phyloP scores from a whole-genome alignment of 1,284 basidiomycete genomes.

The Bjerkandera adusta region DNA sequence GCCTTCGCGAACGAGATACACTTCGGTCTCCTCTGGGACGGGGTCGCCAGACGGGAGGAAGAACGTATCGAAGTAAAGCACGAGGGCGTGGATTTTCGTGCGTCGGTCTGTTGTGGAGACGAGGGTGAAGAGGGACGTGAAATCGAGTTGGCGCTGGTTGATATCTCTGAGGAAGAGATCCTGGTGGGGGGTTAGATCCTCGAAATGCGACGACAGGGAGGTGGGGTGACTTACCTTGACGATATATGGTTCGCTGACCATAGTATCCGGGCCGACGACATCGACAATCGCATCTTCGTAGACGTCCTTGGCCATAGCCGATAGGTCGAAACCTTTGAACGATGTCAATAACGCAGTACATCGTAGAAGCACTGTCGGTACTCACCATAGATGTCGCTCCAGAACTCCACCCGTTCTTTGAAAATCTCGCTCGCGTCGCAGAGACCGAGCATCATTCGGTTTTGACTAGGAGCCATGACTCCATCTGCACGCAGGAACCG shows the following conservation, averaged over 20 bases:
- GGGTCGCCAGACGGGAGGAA: slow-evolving; percentile 68
- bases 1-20: slow-evolving; percentile 51
- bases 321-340: slow-evolving; percentile 78
- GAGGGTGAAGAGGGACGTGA: slow-evolving; percentile 74
- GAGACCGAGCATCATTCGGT: slow-evolving; percentile 80
- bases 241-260: slow-evolving; percentile 66
- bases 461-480: slow-evolving; percentile 92
- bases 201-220: slow-evolving; percentile 1
- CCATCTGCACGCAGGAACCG: slow-evolving; percentile 77
- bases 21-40: slow-evolving; percentile 49
- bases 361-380: slow-evolving; percentile 2
- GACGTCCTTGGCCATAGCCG: slow-evolving; percentile 69
- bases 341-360: neutral
- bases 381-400: slow-evolving; percentile 88
- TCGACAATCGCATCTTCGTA: slow-evolving; percentile 84
- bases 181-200: slow-evolving; percentile 28
- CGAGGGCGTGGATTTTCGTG: slow-evolving; percentile 75
- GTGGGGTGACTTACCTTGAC: slow-evolving; percentile 55
- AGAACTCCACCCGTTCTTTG: slow-evolving; percentile 85
- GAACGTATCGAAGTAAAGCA: slow-evolving; percentile 95
- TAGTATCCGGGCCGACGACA: slow-evolving; percentile 65
- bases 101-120: slow-evolving; percentile 54
- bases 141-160: slow-evolving; percentile 73
- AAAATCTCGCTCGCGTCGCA: slow-evolving; percentile 75
- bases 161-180: slow-evolving; percentile 73